These are phyloP conservation scores for Lactarius hengduanensis DNA, from an alignment of 768 basidiomycete species.

Conservation along the genomic window DNA sequence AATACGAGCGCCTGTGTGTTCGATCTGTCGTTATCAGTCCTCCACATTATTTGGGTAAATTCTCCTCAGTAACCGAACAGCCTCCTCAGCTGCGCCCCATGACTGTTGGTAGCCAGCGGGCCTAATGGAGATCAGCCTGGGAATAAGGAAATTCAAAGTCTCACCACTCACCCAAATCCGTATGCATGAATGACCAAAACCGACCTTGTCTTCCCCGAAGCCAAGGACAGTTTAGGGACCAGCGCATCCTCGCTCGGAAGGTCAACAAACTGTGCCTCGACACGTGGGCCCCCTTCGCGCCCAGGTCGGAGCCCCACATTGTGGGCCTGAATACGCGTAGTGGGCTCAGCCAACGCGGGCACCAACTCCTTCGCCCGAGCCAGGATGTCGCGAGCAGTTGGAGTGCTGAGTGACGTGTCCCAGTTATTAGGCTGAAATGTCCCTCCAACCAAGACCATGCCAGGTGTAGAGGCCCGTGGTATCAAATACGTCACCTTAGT, in stretches of 20 bases:
- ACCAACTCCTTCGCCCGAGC: conserved; percentile 43
- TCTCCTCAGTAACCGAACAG: conserved; percentile 26
- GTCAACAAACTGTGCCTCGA: conserved; percentile 48
- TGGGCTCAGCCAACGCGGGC: conserved; percentile 37
- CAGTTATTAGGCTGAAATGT: conserved; percentile 51
- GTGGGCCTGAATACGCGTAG: conserved; percentile 47
- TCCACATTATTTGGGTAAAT: conserved; percentile 13
- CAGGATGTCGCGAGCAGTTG: conserved; percentile 46
- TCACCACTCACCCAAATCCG: conserved; percentile 50
- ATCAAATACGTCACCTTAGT: conserved; percentile 54
- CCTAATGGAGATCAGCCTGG: conserved; percentile 20
- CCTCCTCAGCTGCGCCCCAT: conserved; percentile 35
- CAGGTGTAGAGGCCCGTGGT: conserved; percentile 50
- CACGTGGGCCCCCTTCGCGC: conserved; percentile 53
- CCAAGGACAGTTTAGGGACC: conserved; percentile 26
- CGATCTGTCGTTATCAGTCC: background rate
- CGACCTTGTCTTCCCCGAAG: conserved; percentile 29
- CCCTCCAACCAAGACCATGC: conserved; percentile 55
- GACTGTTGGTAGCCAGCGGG: conserved; percentile 35
- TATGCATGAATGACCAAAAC: conserved; percentile 55
- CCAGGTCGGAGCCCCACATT: conserved; percentile 61
- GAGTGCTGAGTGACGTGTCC: conserved; percentile 49
- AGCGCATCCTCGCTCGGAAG: conserved; percentile 37
- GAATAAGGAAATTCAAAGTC: conserved; percentile 25
- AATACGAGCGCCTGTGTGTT: background rate